Evolutionary conservation across 192 early-diverging fungal genomes (phyloP).

Genomic region (Dissophora globulifera): DNA sequence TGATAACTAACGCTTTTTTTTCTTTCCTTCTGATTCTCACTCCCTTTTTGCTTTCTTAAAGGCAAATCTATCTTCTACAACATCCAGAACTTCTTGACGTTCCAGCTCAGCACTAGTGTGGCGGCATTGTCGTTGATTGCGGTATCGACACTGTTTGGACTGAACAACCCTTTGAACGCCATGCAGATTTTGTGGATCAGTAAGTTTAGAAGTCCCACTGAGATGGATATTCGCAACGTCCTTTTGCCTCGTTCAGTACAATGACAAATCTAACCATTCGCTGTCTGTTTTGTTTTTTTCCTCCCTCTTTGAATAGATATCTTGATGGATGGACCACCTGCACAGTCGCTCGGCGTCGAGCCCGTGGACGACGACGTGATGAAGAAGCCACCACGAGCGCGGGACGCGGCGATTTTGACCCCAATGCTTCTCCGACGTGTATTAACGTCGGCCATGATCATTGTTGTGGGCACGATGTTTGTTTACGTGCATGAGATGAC

Average conservation of each 20-base stretch:
- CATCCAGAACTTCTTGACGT: slow-evolving; percentile 96
- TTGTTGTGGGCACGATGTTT: slow-evolving; percentile 88
- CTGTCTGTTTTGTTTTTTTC: slow-evolving; percentile 11
- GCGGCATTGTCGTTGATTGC: slow-evolving; percentile 92
- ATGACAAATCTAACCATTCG: no score
- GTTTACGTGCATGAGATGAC: slow-evolving; percentile 83
- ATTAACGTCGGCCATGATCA: slow-evolving; percentile 78
- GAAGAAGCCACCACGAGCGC: slow-evolving; percentile 84
- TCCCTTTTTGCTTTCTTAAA: no score
- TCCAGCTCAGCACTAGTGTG: slow-evolving; percentile 95
- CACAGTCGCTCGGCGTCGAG: slow-evolving; percentile 97
- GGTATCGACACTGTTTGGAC: slow-evolving; percentile 83
- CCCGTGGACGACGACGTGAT: slow-evolving; percentile 92
- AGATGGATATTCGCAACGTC: no score
- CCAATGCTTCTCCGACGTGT: slow-evolving; percentile 76
- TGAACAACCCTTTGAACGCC: slow-evolving; percentile 92
- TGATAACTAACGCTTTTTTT: neutral
- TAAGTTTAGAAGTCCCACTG: slow-evolving; percentile 58
- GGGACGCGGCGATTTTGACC: slow-evolving; percentile 85
- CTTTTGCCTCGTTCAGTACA: no score
- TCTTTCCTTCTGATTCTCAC: neutral
- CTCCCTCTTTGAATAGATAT: slow-evolving; percentile 73
- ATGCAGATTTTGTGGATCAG: slow-evolving; percentile 99
- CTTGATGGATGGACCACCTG: slow-evolving; percentile 98
- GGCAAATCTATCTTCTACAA: slow-evolving; percentile 98